phyloP scores from a whole-genome alignment of 768 basidiomycete species.

The Gloeophyllum trabeum region DNA sequence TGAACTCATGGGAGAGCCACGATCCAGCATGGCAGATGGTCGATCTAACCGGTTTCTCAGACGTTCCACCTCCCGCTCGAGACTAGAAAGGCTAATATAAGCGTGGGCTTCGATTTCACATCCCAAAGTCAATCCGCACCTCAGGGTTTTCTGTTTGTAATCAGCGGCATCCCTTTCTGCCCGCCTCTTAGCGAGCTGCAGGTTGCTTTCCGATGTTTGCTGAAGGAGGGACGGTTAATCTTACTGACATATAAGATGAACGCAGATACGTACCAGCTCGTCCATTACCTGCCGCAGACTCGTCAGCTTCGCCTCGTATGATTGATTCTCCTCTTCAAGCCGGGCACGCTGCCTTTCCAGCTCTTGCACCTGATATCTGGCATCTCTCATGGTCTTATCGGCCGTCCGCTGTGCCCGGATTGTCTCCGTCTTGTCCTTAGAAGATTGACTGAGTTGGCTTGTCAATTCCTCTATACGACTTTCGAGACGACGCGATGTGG shows the following conservation, averaged over 20 bases:
- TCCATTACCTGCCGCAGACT: slow-evolving; percentile 50
- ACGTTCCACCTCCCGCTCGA: slow-evolving; percentile 57
- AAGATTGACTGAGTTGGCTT: slow-evolving; percentile 42
- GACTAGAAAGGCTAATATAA: neutral
- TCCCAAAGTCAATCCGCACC: slow-evolving; percentile 28
- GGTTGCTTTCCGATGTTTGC: slow-evolving; percentile 62
- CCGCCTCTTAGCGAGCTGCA: slow-evolving; percentile 62
- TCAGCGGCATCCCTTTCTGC: slow-evolving; percentile 71
- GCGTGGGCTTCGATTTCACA: too few relatives aligned
- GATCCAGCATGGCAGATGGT: slow-evolving; percentile 26
- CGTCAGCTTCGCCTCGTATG: slow-evolving; percentile 46
- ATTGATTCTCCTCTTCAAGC: slow-evolving; percentile 54
- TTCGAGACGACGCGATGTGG: slow-evolving; percentile 49
- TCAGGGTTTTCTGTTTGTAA: slow-evolving; percentile 57
- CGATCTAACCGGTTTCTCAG: slow-evolving; percentile 53
- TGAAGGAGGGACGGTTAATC: slow-evolving; percentile 14
- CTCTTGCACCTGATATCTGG: slow-evolving; percentile 44
- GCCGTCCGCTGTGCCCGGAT: slow-evolving; percentile 25
- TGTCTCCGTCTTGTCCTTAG: slow-evolving; percentile 27
- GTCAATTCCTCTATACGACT: slow-evolving; percentile 65
- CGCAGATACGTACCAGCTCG: slow-evolving; percentile 35
- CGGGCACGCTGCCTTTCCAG: slow-evolving; percentile 48
- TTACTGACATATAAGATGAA: neutral
- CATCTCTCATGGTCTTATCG: slow-evolving; percentile 39
- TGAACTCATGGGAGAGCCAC: slow-evolving; percentile 22